phyloP scores from a whole-genome alignment of 2,329 filamentous ascomycete genomes.

The Cordyceps pruinosa region DNA sequence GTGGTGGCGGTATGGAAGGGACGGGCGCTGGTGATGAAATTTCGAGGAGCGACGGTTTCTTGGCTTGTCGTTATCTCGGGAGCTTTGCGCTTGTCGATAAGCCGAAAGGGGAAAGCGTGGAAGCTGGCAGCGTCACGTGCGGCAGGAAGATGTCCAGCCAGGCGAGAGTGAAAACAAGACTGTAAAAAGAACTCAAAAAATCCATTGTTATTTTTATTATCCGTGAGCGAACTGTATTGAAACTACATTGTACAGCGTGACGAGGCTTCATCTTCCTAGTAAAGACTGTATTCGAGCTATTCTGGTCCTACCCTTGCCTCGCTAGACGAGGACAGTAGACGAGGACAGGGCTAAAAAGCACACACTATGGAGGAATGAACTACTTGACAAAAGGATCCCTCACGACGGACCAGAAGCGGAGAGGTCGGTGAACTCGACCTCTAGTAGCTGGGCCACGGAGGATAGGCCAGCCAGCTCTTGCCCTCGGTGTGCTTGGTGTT shows the following conservation, averaged over 20 bases:
- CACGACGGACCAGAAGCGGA: background rate
- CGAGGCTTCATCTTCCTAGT: too few species aligned
- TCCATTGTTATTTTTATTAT: background rate
- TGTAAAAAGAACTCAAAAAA: background rate
- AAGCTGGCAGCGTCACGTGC: background rate
- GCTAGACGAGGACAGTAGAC: background rate
- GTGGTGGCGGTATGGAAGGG: background rate
- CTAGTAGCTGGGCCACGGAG: background rate
- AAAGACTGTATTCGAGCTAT: background rate
- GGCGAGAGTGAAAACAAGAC: too few species aligned
- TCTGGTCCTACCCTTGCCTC: background rate
- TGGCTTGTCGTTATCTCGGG: background rate
- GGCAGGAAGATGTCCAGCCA: background rate
- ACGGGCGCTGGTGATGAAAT: conserved; percentile 8
- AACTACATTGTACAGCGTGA: too few species aligned
- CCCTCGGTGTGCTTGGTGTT: background rate
- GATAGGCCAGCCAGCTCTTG: background rate
- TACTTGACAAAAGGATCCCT: background rate
- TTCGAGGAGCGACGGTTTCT: background rate
- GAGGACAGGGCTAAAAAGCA: background rate
- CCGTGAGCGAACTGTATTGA: too few species aligned
- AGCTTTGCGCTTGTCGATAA: conserved; percentile 9
- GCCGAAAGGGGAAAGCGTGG: conserved; percentile 3
- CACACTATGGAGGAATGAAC: background rate
- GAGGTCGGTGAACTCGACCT: background rate